These are phyloP conservation scores for Colletotrichum nymphaeae DNA, from an alignment of 2,329 filamentous ascomycete species.

Conservation along the genomic window DNA sequence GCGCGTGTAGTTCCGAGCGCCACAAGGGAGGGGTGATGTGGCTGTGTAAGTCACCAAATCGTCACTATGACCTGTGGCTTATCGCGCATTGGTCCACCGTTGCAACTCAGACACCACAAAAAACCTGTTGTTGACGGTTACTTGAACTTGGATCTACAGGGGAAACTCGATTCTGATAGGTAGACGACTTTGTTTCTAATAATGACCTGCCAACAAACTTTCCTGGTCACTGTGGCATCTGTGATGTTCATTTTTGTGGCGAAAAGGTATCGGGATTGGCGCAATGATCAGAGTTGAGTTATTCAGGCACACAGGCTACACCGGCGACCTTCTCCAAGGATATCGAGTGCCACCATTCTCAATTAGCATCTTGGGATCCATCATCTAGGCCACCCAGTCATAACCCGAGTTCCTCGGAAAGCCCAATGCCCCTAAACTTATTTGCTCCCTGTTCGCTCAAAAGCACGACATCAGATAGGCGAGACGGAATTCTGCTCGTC, in stretches of 20 bases:
- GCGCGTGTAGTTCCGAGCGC: rapidly evolving
- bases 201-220: neutral
- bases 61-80: constrained; percentile 1
- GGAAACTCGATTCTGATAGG: neutral
- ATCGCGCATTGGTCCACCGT: neutral
- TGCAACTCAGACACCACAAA: neutral
- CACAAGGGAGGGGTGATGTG: neutral
- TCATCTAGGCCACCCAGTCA: too few species aligned
- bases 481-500: too few species aligned
- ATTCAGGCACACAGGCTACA: too few species aligned
- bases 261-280: neutral
- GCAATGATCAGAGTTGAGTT: neutral
- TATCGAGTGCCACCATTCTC: too few species aligned
- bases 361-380: too few species aligned
- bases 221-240: neutral
- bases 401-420: too few species aligned
- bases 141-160: neutral
- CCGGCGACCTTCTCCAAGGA: too few species aligned
- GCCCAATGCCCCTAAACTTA: too few species aligned
- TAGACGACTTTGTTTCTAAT: neutral
- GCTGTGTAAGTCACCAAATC: neutral
- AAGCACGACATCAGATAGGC: too few species aligned
- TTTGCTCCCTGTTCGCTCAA: too few species aligned
- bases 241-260: neutral
- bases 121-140: neutral